Evolutionary conservation across 2,329 filamentous ascomycete species (phyloP), one percentile per base, ranked within the genome.

Genomic region (Clathrospora elynae): DNA sequence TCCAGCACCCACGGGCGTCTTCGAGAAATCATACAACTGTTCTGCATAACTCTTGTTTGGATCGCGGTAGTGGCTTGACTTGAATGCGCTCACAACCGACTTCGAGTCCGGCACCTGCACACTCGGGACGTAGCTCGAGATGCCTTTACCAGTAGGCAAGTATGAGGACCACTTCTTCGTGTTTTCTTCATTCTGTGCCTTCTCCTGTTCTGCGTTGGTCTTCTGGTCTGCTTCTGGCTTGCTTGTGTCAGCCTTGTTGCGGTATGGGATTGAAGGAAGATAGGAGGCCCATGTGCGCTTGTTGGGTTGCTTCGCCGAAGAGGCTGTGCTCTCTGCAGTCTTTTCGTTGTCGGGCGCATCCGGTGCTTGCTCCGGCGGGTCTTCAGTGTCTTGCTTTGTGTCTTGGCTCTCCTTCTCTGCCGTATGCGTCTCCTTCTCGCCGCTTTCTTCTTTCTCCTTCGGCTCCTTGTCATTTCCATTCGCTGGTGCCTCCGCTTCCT

Each of bases 1-100:
- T 25, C 73, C 75, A 25, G 75, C 75, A 10, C 75, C 75, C 3
- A 78, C 75, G 4, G 75, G 75, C 5, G 75, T 78, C 51, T 75
- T 75, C 0, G 72, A 75, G 47, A 78, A 77, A 42, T 76, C 74
- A 42, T 74, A 73, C 10, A 78, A 59, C 49, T 78, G 75, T 51
- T 77, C 73, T 4, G 75, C 65, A 47, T 76, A 76, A 30, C 72
- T 72, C 54, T 78, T 78, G 37, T 67, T 73, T 2, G 71, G 72
- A 45, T 78, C 74, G 22, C 74, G 68, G 17, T 72, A 55, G 47
- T 77, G 74, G 35, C 67, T 71, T 22, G 67, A 52, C 37, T 74
- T 71, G 52, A 77, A 77, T 5, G 73, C 67, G 25, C 73, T 75
- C 5, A 77, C 61, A 2, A 72, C 69, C 5, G 59, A 61, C 46